Evolutionary conservation across 495 filamentous ascomycete genomes (phyloP), one percentile per base, ranked within the genome.

Genomic region (Talaromyces borbonicus): DNA sequence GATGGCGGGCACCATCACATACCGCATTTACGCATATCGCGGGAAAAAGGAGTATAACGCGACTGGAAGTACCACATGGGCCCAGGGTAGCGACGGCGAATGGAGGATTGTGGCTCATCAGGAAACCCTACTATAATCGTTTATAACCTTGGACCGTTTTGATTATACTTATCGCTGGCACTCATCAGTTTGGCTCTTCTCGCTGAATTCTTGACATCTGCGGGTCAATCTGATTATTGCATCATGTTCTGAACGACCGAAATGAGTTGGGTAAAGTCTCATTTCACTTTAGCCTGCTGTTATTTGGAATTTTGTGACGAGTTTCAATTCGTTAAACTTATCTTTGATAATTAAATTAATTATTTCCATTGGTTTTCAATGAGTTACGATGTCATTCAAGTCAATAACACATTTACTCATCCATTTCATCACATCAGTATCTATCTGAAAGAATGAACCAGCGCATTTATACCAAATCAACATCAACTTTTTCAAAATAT

Each of bases 1-100:
- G 8, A 71, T 71, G 67, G 67, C 66, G 0, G 67, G 64, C 4
- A 50, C 57, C 1, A 55, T 71, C 7, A 69, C 66, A 15, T 69
- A 67, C 41, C 54, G 54, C 32, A 50, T 69, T 29, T 54, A 56
- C 11, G 65, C 65, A 1, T 38, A 53, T 12, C 33, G 56, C 3
- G 57, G 56, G 1, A 48, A 58, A 15, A 53, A 52, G 18, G 46
- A 54, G 33, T 69, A 63, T 27, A 52, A 47, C 9, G 63, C 57
- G 1, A 62, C 58, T 8, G 60, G 58, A 19, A 63, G 63, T 25
- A 62, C 61, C 25, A 71, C 67, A 3, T 71, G 67, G 67, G 63
- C 63, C 15, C 67, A 71, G 52, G 67, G 52, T 3, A 64, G 63
- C 1, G 67, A 71, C 49, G 67, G 67, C 8, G 67, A 71, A 48